Conservation (phyloP, 169 alveolate species). For the Perkinsus olseni region DNA sequence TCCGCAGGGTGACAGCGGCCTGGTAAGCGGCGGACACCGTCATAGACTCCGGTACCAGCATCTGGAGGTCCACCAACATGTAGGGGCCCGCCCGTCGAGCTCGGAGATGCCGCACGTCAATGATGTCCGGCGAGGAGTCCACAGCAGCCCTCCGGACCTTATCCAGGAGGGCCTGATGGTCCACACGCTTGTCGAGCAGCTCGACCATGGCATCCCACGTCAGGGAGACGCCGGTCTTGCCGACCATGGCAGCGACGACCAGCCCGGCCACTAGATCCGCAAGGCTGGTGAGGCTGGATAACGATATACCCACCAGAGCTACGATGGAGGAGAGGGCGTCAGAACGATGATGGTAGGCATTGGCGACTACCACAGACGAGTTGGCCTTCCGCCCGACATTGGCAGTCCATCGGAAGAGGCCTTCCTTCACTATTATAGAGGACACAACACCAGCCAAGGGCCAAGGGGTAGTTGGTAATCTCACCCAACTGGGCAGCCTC, state of each 20-base stretch:
- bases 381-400: background rate
- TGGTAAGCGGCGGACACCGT: background rate
- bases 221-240: background rate
- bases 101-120: background rate
- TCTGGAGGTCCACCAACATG: background rate
- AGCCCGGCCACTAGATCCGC: constrained; percentile 8
- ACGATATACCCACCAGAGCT: background rate
- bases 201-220: background rate
- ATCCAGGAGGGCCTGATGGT: background rate
- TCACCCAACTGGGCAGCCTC: background rate
- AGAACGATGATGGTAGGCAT: constrained; percentile 12
- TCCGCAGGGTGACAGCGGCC: background rate
- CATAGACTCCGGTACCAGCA: background rate
- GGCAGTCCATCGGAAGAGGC: constrained; percentile 7
- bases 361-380: constrained; percentile 10
- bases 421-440: constrained; percentile 2
- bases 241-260: constrained; percentile 11
- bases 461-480: background rate
- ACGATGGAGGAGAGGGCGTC: constrained; percentile 11
- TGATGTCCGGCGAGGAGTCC: background rate
- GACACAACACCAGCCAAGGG: background rate
- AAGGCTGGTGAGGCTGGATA: background rate
- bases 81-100: background rate
- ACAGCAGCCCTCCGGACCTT: background rate
- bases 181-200: background rate